A percentile compares a stretch with the other conserved stretches of the same genome.
These are phyloP conservation scores for Boletus subcaerulescens DNA, from an alignment of 768 basidiomycete genomes.

Conservation along the genomic window DNA sequence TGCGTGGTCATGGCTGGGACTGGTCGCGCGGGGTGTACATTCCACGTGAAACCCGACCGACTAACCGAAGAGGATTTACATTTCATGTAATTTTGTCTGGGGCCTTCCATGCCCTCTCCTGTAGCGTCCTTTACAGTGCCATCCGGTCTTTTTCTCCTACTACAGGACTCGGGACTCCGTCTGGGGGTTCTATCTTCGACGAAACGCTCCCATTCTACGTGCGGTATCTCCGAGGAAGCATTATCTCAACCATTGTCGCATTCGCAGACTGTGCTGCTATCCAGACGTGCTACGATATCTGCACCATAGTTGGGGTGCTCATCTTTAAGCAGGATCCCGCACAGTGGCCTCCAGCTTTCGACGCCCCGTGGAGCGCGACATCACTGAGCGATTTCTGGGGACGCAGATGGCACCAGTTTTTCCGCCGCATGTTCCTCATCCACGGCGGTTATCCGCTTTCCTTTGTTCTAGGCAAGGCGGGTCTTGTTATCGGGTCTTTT, in stretches of 20 bases:
- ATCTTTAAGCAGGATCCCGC: not conserved
- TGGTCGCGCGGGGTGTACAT: not conserved
- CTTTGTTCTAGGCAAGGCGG: not conserved
- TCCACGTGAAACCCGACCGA: not conserved
- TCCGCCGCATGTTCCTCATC: not conserved
- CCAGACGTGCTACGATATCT: not conserved
- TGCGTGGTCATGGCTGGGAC: not conserved
- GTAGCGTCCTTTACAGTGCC: not conserved
- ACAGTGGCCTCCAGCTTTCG: not conserved
- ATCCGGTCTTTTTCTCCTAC: not conserved
- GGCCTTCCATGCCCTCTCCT: not conserved
- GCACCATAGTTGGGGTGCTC: not conserved
- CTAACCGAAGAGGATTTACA: not conserved
- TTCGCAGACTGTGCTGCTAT: not conserved
- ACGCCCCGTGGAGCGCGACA: constrained; percentile 1
- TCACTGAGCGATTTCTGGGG: not conserved
- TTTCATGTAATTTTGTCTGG: not conserved
- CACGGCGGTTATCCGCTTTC: not conserved
- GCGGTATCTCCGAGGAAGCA: not conserved
- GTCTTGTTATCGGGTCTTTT: not conserved
- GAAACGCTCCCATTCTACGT: not conserved
- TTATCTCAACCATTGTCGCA: not conserved
- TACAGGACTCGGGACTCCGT: not conserved
- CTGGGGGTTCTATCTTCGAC: not conserved
- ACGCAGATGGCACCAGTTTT: not conserved